A percentile compares a stretch with the other conserved stretches of the same genome.
Evolutionary conservation across 148 eudicot genomes (phyloP).

Genomic region (Rhododendron kiyosumense): DNA sequence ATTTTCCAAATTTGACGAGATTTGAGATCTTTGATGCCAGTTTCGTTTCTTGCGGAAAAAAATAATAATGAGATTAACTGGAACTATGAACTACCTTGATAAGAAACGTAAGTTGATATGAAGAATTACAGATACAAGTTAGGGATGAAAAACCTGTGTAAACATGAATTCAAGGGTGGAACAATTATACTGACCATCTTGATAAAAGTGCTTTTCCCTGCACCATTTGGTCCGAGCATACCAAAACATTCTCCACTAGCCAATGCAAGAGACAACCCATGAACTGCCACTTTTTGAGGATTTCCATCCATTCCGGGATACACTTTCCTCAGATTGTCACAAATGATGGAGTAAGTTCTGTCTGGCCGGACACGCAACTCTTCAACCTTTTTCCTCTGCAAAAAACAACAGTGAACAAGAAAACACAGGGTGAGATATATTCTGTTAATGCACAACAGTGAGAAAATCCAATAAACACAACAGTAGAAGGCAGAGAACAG

Average conservation of each 20-base stretch:
- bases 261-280: slow-evolving; percentile 82
- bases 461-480: background rate
- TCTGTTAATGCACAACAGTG: background rate
- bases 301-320: slow-evolving; percentile 85
- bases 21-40: background rate
- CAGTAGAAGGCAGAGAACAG: background rate
- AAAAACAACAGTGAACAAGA: slow-evolving; percentile 1
- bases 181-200: slow-evolving; percentile 60
- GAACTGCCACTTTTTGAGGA: slow-evolving; percentile 76
- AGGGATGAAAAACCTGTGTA: background rate
- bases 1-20: no score
- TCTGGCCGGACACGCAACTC: slow-evolving; percentile 49
- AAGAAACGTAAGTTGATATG: background rate
- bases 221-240: slow-evolving; percentile 98
- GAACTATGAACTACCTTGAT: background rate
- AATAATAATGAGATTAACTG: background rate
- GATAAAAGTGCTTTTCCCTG: slow-evolving; percentile 85
- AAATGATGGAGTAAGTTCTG: slow-evolving; percentile 44
- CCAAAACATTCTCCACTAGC: slow-evolving; percentile 93
- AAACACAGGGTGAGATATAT: background rate
- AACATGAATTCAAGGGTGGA: background rate
- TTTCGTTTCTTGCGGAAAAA: background rate
- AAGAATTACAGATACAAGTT: background rate
- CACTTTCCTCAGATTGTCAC: slow-evolving; percentile 63
- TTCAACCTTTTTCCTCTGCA: slow-evolving; percentile 71